Evolutionary conservation across 257 asterid species (phyloP).

Genomic region (Echites panduratus): DNA sequence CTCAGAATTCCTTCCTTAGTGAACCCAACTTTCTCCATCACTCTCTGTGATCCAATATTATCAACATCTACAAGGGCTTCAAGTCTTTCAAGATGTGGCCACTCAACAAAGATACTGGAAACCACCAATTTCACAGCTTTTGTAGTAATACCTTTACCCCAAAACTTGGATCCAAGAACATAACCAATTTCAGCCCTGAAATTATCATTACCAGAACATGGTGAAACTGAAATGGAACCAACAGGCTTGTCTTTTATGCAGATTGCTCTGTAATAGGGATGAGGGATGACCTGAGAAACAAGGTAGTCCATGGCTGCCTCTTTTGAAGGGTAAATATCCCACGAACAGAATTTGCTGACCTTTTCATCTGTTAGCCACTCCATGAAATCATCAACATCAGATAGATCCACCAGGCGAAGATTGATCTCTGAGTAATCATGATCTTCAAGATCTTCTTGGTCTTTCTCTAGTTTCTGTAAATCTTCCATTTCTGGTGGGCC

Average conservation of each 20-base stretch:
- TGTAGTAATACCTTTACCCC: slow-evolving; percentile 82
- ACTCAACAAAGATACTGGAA: slow-evolving; percentile 44
- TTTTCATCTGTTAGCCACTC: slow-evolving; percentile 53
- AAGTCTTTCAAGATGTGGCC: slow-evolving; percentile 67
- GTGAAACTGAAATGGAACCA: slow-evolving; percentile 50
- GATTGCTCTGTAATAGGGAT: slow-evolving; percentile 58
- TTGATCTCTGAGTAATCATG: slow-evolving; percentile 28
- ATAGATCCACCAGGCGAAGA: slow-evolving; percentile 44
- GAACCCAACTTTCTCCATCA: slow-evolving; percentile 75
- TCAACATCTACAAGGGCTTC: slow-evolving; percentile 72
- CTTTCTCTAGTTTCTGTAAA: not conserved
- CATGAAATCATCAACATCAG: slow-evolving; percentile 59
- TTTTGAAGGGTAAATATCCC: slow-evolving; percentile 47
- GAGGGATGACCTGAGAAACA: slow-evolving; percentile 18
- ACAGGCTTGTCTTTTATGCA: slow-evolving; percentile 47
- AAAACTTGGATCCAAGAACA: slow-evolving; percentile 51
- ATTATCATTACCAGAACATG: slow-evolving; percentile 23
- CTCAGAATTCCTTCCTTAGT: slow-evolving; percentile 61
- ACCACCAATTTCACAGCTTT: slow-evolving; percentile 70
- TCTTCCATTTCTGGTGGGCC: not conserved
- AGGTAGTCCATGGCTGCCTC: slow-evolving; percentile 43
- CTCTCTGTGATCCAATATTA: slow-evolving; percentile 70
- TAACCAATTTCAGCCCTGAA: slow-evolving; percentile 79
- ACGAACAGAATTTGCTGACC: slow-evolving; percentile 62
- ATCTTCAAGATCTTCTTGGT: not conserved